Evolutionary conservation across 805 yeast genomes (phyloP), one percentile per base, ranked within the genome.

Genomic region (Blastobotrys chiropterorum): DNA sequence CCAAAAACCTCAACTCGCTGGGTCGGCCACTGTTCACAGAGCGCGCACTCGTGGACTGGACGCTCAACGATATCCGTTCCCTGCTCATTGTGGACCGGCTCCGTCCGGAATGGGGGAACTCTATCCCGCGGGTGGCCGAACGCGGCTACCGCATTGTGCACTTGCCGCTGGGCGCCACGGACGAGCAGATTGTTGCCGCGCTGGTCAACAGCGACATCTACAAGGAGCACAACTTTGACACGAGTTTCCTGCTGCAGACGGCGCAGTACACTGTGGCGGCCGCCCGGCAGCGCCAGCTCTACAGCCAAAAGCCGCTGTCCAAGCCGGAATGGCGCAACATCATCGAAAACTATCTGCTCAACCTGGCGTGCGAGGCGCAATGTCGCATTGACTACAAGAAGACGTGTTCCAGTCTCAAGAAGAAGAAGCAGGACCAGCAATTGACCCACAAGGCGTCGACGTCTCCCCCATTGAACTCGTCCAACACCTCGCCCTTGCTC

Each of bases 251-350:
- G 56, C 58, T 70, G 8, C 81, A 80, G 50, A 80, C 86, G 15
- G 90, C 90, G 0, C 70, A 68, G 54, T 82, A 78, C 62, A 82
- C 86, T 1, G 79, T 85, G 5, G 69, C 72, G 49, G 74, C 82
- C 13, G 85, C 85, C 0, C 59, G 65, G 13, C 49, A 53, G 17
- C 53, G 60, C n/a, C n/a, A n/a, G n/a, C n/a, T n/a, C n/a, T 14
- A 22, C 51, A 48, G 40, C 44, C 19, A 6, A 31, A 41, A n/a
- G 45, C 51, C 47, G 53, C 61, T 78, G n/a, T 68, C 77, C 3
- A 73, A 76, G 56, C 78, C 80, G 21, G 86, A 85, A 63, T 84
- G 90, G 88, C 71, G 90, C 58, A 82, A 83, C 60, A 76, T 85
- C 22, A 81, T 85, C 53, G 92, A 85, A 57, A 85, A 83, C 66